phyloP scores from a whole-genome alignment of 805 yeast species.

The Saturnispora quitensis region DNA sequence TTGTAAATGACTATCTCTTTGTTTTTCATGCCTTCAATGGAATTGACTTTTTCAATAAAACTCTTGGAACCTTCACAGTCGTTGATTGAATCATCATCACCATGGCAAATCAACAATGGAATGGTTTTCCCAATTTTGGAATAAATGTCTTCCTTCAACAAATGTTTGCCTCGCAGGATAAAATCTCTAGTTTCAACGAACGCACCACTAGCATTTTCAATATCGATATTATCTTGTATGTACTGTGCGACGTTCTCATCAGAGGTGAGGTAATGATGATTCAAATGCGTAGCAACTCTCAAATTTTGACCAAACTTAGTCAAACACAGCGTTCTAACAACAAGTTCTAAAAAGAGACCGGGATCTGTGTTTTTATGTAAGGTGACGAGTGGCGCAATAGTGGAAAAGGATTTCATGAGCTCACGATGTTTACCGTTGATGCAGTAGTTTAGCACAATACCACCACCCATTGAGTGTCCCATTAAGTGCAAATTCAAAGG shows the following conservation, averaged over 20 bases:
- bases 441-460: slow-evolving; percentile 54
- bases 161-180: slow-evolving; percentile 48
- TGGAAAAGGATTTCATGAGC: slow-evolving; percentile 37
- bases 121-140: slow-evolving; percentile 30
- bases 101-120: slow-evolving; percentile 53
- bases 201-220: slow-evolving; percentile 43
- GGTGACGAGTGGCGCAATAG: slow-evolving; percentile 50
- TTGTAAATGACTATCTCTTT: slow-evolving; percentile 17
- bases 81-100: slow-evolving; percentile 54
- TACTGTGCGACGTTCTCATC: slow-evolving; percentile 39
- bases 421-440: slow-evolving; percentile 43
- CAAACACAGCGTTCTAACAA: slow-evolving; percentile 34
- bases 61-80: slow-evolving; percentile 37
- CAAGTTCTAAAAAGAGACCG: slow-evolving; percentile 31
- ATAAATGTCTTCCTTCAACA: slow-evolving; percentile 32
- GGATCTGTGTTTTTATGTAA: slow-evolving; percentile 55
- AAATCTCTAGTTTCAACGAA: slow-evolving; percentile 51
- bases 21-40: slow-evolving; percentile 21
- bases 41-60: slow-evolving; percentile 29
- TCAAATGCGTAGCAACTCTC: slow-evolving; percentile 43
- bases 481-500: slow-evolving; percentile 39
- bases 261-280: slow-evolving; percentile 45
- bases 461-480: slow-evolving; percentile 85
- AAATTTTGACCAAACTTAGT: slow-evolving; percentile 37
- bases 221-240: slow-evolving; percentile 32